Evolutionary conservation across 2,329 filamentous ascomycete species (phyloP).

Genomic region (Epichloe sylvatica): DNA sequence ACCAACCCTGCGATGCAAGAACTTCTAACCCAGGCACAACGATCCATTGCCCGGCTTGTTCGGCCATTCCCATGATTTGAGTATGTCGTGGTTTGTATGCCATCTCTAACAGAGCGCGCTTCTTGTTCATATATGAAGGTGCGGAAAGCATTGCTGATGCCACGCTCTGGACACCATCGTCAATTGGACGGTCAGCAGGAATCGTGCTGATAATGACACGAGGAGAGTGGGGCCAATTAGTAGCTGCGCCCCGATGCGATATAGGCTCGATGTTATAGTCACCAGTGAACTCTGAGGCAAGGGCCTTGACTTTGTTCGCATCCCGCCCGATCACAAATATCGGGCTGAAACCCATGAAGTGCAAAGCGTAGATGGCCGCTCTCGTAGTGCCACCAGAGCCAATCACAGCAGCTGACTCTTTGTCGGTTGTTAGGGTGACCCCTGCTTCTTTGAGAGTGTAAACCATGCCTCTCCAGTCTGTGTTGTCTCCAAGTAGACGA

Average conservation of each 20-base stretch:
- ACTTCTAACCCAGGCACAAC: slow-evolving; percentile 82
- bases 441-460: slow-evolving; percentile 58
- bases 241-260: slow-evolving; percentile 31
- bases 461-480: slow-evolving; percentile 89
- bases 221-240: slow-evolving; percentile 33
- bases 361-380: slow-evolving; percentile 78
- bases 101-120: slow-evolving; percentile 73
- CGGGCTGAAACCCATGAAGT: slow-evolving; percentile 68
- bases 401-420: slow-evolving; percentile 58
- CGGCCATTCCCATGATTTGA: slow-evolving; percentile 69
- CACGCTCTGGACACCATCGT: slow-evolving; percentile 51
- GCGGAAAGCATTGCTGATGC: slow-evolving; percentile 39
- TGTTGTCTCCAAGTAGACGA: slow-evolving; percentile 73
- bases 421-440: slow-evolving; percentile 26
- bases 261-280: slow-evolving; percentile 60
- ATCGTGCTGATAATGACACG: slow-evolving; percentile 78
- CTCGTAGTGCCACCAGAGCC: slow-evolving; percentile 86
- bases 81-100: slow-evolving; percentile 85
- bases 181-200: slow-evolving; percentile 74
- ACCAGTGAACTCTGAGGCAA: slow-evolving; percentile 59
- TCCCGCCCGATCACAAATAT: slow-evolving; percentile 81
- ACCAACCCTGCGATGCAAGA: slow-evolving; percentile 74
- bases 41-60: slow-evolving; percentile 57
- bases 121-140: slow-evolving; percentile 19
- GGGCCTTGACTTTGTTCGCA: slow-evolving; percentile 47